Evolutionary conservation across 2,329 filamentous ascomycete species (phyloP), one percentile per base, ranked within the genome.

Genomic region (Cytospora chrysosperma): DNA sequence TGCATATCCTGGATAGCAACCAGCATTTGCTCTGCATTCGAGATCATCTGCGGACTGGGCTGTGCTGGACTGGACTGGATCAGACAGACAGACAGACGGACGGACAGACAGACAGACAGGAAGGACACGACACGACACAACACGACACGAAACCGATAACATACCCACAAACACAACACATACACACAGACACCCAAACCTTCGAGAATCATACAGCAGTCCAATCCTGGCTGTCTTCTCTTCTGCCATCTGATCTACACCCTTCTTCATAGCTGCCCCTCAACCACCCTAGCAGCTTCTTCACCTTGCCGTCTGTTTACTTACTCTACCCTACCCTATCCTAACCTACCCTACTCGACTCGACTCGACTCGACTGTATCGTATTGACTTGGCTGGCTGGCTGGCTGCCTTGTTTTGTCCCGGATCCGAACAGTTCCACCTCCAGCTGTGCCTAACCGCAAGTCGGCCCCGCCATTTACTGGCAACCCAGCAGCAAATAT

Each of bases 401-500:
- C 52, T 26, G 49, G 37, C 34, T 40, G 15, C 47, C 28, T 40
- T 59, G 24, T 32, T 32, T 51, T 51, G 12, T 52, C 47, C 32
- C 32, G 32, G 51, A 17, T 27, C 58, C 51, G 51, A 49, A 34
- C 58, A 54, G 55, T 43, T 49, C 60, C 60, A 40, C 37, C 53
- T 51, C 47, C 56, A 62, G 28, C 60, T 50, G 54, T 62, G 63
- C 53, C 43, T 55, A 57, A 64, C 27, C 59, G 54, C 57, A 52
- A 49, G 60, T 52, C 63, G 54, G 59, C 65, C 61, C 62, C 63
- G 59, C 63, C 63, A 54, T 61, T 61, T 58, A 62, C 67, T 65
- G 66, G 61, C 65, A 67, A 63, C 58, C 37, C n/a, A 49, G 34
- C 53, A 21, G 56, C 47, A 53, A 62, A 32, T 53, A 52, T 63